Conservation (phyloP, 2,329 filamentous ascomycete species). For the Colletotrichum noveboracense region DNA sequence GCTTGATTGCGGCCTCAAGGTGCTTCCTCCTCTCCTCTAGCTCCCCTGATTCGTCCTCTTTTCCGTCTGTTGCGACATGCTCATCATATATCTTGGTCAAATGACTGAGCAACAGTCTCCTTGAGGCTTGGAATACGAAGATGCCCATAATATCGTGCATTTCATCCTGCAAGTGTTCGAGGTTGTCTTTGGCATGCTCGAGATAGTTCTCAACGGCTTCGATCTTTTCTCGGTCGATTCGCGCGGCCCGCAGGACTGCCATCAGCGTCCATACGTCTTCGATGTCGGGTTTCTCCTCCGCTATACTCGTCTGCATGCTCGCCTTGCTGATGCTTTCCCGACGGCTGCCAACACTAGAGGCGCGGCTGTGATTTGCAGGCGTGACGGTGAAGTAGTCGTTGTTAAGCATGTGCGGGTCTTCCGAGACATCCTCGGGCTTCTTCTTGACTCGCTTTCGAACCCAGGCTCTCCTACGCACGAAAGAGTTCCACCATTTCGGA, state of each 20-base stretch:
- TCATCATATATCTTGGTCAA: slow-evolving; percentile 70
- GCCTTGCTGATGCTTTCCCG: slow-evolving; percentile 41
- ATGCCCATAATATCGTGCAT: slow-evolving; percentile 87
- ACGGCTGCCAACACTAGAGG: slow-evolving; percentile 27
- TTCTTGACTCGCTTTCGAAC: slow-evolving; percentile 78
- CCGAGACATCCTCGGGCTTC: slow-evolving; percentile 44
- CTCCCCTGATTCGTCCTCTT: slow-evolving; percentile 36
- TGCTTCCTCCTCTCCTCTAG: slow-evolving; percentile 61
- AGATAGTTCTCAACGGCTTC: slow-evolving; percentile 84
- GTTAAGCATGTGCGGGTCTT: slow-evolving; percentile 70
- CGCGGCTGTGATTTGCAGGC: slow-evolving; percentile 44
- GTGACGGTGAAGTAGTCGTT: slow-evolving; percentile 82
- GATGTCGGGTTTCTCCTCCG: slow-evolving; percentile 41
- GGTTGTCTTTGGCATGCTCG: slow-evolving; percentile 75
- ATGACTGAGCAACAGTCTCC: slow-evolving; percentile 75
- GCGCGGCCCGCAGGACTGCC: slow-evolving; percentile 67
- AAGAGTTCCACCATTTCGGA: slow-evolving; percentile 92
- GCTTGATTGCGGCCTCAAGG: slow-evolving; percentile 74
- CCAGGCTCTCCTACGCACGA: slow-evolving; percentile 90
- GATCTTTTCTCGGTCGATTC: slow-evolving; percentile 91
- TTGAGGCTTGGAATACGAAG: slow-evolving; percentile 89
- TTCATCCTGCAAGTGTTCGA: slow-evolving; percentile 74
- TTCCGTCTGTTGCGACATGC: slow-evolving; percentile 52
- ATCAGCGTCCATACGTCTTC: slow-evolving; percentile 73
- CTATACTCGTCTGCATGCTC: slow-evolving; percentile 35